Evolutionary conservation across 179 eudicot species (phyloP).

Genomic region (Pouteria campechiana): DNA sequence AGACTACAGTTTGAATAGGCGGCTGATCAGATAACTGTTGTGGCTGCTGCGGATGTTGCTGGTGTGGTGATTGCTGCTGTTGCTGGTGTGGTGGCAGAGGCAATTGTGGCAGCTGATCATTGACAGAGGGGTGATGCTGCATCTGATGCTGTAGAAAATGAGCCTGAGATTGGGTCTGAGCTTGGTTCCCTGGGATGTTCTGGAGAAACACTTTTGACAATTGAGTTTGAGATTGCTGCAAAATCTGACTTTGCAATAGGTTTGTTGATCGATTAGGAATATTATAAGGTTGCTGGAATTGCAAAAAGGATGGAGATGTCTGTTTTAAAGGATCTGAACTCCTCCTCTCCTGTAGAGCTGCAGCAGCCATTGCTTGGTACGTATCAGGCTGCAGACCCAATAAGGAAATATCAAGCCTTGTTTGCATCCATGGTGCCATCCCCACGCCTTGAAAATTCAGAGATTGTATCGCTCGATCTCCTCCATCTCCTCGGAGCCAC

Average conservation of each 20-base stretch:
- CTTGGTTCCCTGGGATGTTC: constrained; percentile 18
- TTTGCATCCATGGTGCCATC: constrained; percentile 27
- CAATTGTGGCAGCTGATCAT: constrained; percentile 18
- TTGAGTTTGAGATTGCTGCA: constrained; percentile 23
- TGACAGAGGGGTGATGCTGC: constrained; percentile 13
- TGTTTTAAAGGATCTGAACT: constrained; percentile 25
- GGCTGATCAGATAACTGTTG: constrained; percentile 23
- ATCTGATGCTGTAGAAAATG: constrained; percentile 21
- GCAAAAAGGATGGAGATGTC: constrained; percentile 25
- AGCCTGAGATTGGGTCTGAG: constrained; percentile 14
- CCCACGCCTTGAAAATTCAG: constrained; percentile 24
- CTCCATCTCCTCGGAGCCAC: constrained; percentile 34
- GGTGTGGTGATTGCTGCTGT: constrained; percentile 10
- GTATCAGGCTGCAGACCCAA: constrained; percentile 25
- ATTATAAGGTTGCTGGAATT: constrained; percentile 27
- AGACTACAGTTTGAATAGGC: constrained; percentile 12
- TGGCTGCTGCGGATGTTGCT: constrained; percentile 17
- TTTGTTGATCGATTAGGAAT: constrained; percentile 16
- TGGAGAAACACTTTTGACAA: constrained; percentile 15
- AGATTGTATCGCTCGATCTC: constrained; percentile 19
- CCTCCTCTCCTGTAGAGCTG: constrained; percentile 18
- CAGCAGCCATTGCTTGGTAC: constrained; percentile 20
- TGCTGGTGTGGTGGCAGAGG: too few species aligned
- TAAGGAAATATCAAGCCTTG: constrained; percentile 22
- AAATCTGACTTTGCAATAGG: constrained; percentile 14